Evolutionary conservation across 441 rosid genomes (phyloP), one percentile per base, ranked within the genome.

Genomic region (Pelargonium citronellum): DNA sequence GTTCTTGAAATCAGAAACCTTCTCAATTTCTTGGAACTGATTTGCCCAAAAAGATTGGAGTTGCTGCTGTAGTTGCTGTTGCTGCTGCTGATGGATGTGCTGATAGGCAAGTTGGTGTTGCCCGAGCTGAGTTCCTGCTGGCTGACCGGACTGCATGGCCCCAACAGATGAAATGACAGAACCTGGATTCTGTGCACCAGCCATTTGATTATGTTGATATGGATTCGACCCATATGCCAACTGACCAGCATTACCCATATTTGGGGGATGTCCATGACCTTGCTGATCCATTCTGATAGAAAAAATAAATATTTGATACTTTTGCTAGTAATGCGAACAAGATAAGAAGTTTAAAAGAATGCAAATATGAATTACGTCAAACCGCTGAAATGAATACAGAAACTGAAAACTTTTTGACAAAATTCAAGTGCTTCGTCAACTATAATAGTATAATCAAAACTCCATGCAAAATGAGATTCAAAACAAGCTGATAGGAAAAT

Each of bases 51-150:
- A 91, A 12, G 83, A 46, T 66, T 87, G 95, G 46, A 89, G 91
- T 74, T 89, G 92, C 68, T 91, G 91, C 55, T 85, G 87, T 6
- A 91, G 85, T 63, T 90, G 91, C 73, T 88, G 98, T 17, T 93
- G 92, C 79, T 89, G 95, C 69, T 89, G 95, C 60, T 91, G 90
- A 73, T 86, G 93, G 78, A 84, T 88, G 70, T 84, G 90, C 79
- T 89, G 90, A 73, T 86, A 94, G 12, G 90, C 93, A 63, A 91
- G 83, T 77, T 91, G 97, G 68, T 88, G 89, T 7, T 84, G 87
- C 2, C 84, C 85, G 1, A 84, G 75, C 79, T 87, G 89, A 73
- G 86, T 78, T 27, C 89, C 89, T 0, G 83, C 64, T 0, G 92
- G 85, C 73, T 80, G 92, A 68, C 77, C 74, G 1, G 85, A 66